Base-by-base conservation (phyloP, 1,284 basidiomycete species). In the Uromyces viciae-fabae region DNA sequence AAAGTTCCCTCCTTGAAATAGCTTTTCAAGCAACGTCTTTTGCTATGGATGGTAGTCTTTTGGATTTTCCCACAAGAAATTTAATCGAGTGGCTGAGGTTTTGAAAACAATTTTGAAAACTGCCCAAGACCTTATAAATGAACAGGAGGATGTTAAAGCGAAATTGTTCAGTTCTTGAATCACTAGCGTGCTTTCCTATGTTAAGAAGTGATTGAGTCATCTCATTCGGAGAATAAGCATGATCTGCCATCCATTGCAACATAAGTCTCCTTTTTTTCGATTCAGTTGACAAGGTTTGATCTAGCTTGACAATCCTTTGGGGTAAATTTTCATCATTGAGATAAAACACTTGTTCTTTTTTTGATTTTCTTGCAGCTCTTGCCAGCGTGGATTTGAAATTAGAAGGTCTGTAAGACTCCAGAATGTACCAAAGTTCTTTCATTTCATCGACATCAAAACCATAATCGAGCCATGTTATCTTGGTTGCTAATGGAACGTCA, bases 361-460 rank as follows among this genome's bases (percentile, higher is more conserved):
- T n/a, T 14, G 31, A 72, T 17, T 25, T 46, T 72, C 38, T 25
- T 19, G 46, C 31, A 28, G 15, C 36, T 40, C 40, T 4, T 5
- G 9, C 15, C 15, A 36, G 52, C 0, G 69, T 46, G 36, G 42
- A 8, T 36, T 54, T 54, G 69, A 54, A 33, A 72, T 72, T 52
- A 9, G 42, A 17, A 22, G 69, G 43, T 72, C 36, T 72, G 33
- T 54, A 72, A 72, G 69, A 42, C 33, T 72, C 69, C 14, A 72
- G 9, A 9, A 72, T n/a, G 33, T 46, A 72, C 36, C 49, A 31
- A 15, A 72, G 69, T 33, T 72, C 69, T 54, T 72, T 46, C 69
- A 72, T 72, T 72, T 72, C 46, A 52, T 72, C 69, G 25, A 54
- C 46, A 25, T 72, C 69, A 19, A 52, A 72, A 28, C 69, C 69